Conservation (phyloP, 306 rosid species). For the Nissolia schottii region DNA sequence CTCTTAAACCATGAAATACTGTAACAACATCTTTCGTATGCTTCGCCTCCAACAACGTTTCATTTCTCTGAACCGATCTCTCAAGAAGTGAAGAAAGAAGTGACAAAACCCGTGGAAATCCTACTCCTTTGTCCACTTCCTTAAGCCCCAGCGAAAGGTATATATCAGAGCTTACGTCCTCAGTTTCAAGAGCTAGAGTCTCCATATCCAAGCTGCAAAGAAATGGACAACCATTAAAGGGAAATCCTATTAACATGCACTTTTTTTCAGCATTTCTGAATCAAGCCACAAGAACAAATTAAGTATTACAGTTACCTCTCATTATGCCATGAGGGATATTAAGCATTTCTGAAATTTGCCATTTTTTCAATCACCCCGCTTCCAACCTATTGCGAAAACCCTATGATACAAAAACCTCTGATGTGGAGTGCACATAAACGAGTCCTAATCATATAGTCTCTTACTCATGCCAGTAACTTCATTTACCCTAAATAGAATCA, state of each 20-base stretch:
- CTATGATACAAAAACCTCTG: neutral
- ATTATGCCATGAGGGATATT: neutral
- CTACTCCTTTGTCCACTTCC: conserved; percentile 47
- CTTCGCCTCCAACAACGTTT: conserved; percentile 48
- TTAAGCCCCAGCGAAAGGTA: conserved; percentile 67
- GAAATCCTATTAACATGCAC: neutral
- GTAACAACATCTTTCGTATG: conserved; percentile 52
- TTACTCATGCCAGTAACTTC: neutral
- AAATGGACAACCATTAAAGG: neutral
- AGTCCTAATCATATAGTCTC: neutral
- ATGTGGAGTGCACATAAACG: neutral
- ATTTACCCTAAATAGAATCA: neutral
- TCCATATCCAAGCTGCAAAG: conserved; percentile 73
- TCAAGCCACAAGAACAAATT: neutral
- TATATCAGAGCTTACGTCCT: conserved; percentile 45
- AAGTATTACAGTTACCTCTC: conserved; percentile 8
- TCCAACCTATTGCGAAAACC: neutral
- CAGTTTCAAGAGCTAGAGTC: conserved; percentile 45
- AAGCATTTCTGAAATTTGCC: no score
- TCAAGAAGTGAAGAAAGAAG: conserved; percentile 79
- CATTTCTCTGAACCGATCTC: conserved; percentile 66
- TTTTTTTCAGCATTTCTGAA: neutral
- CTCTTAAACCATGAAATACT: conserved; percentile 77
- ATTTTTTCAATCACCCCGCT: neutral
- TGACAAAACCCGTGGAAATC: conserved; percentile 72